A percentile compares a stretch with the other conserved stretches of the same genome.
Conservation (phyloP, 768 basidiomycete species). For the Pisolithus marmoratus region DNA sequence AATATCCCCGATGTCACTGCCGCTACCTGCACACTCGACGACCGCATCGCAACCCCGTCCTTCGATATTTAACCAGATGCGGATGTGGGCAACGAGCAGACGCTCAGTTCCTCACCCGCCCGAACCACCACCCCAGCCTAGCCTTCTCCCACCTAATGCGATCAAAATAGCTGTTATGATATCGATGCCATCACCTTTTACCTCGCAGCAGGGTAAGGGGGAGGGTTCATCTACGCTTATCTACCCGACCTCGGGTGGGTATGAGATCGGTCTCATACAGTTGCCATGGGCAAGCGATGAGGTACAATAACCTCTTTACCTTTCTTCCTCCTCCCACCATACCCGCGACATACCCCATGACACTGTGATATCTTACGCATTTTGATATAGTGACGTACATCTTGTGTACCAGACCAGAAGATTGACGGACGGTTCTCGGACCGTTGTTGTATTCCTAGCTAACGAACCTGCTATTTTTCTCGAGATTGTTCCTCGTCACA, state of each 20-base stretch:
- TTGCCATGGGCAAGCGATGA: conserved; percentile 29
- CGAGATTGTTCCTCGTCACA: too few species aligned
- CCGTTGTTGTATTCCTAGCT: too few species aligned
- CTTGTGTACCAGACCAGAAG: too few species aligned
- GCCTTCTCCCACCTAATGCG: conserved; percentile 14
- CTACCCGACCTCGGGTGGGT: conserved; percentile 22
- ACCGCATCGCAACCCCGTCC: background rate
- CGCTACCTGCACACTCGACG: background rate
- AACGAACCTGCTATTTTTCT: too few species aligned
- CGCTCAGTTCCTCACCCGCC: conserved; percentile 1
- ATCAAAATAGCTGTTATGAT: conserved; percentile 42
- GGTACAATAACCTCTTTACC: conserved; percentile 1
- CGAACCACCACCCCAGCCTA: conserved; percentile 7
- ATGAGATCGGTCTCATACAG: conserved; percentile 40
- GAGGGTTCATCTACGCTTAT: background rate
- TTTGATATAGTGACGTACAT: too few species aligned
- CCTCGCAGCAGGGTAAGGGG: background rate
- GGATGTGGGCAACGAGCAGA: conserved; percentile 3
- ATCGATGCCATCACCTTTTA: conserved; percentile 35
- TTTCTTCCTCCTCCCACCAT: background rate
- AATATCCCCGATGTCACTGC: background rate
- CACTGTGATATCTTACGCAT: background rate
- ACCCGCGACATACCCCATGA: background rate
- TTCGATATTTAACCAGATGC: conserved; percentile 2
- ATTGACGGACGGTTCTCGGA: too few species aligned